Conservation (phyloP, 495 filamentous ascomycete genomes). For the Penicillium coprophilum region DNA sequence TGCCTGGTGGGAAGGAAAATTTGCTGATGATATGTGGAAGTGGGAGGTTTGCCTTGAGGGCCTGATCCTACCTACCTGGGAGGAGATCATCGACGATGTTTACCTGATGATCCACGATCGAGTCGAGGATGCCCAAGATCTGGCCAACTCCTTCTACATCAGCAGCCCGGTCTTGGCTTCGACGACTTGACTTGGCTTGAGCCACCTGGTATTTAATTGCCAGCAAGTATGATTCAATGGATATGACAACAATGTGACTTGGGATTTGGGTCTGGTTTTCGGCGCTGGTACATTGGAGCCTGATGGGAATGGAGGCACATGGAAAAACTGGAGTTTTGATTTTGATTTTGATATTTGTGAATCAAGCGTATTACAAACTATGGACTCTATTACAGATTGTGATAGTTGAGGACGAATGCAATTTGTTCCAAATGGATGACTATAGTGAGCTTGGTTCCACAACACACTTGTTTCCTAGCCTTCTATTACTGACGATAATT, state of each 20-base stretch:
- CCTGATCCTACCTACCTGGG: constrained; percentile 26
- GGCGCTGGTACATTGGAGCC: not conserved
- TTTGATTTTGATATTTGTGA: not conserved
- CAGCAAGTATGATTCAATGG: not conserved
- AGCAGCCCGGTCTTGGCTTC: not conserved
- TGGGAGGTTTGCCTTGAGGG: constrained; percentile 22
- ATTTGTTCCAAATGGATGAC: not conserved
- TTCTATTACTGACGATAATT: not conserved
- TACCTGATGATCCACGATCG: constrained; percentile 23
- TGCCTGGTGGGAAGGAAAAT: constrained; percentile 24
- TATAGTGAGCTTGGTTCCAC: not conserved
- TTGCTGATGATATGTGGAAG: constrained; percentile 25
- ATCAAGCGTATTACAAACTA: not conserved
- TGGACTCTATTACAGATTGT: not conserved
- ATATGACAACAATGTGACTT: not conserved
- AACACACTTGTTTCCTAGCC: not conserved
- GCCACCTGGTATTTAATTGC: not conserved
- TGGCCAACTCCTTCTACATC: constrained; percentile 9
- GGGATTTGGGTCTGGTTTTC: not conserved
- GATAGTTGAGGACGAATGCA: not conserved
- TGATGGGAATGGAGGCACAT: not conserved
- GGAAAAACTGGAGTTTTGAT: not conserved
- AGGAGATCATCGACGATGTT: constrained; percentile 28
- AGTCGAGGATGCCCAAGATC: constrained; percentile 20
- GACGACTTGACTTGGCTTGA: not conserved